These are phyloP conservation scores for Odonthalia washingtoniensis DNA, from an alignment of 31 red algal species.

Conservation along the genomic window DNA sequence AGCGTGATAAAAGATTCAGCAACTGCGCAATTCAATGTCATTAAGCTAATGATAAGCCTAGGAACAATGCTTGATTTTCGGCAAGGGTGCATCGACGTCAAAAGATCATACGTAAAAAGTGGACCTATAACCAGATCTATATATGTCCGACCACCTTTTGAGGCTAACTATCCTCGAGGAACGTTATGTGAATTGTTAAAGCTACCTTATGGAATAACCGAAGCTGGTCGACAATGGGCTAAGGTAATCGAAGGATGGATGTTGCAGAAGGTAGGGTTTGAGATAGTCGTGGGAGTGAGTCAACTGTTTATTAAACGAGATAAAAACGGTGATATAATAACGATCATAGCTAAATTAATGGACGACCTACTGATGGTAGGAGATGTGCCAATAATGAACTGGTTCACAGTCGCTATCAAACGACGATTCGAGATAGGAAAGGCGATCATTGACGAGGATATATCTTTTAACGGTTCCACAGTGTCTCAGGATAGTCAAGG, in stretches of 20 bases:
- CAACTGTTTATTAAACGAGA: constrained; percentile 2
- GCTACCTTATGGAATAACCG: constrained; percentile 31
- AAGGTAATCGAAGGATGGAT: constrained; percentile 13
- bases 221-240: constrained; percentile 22
- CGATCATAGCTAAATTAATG: not conserved
- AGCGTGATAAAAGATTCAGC: no score
- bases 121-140: not conserved
- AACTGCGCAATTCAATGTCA: no score
- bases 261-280: not conserved
- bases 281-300: not conserved
- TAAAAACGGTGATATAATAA: not conserved
- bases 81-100: not conserved
- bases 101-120: constrained; percentile 1
- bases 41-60: no score
- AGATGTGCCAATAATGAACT: not conserved
- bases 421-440: not conserved
- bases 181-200: not conserved
- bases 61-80: no score
- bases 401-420: not conserved
- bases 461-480: not conserved
- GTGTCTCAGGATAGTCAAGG: not conserved
- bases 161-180: not conserved
- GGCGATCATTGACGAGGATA: not conserved
- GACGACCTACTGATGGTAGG: constrained; percentile 10
- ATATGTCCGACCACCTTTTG: not conserved